Percentiles rank a stretch among this genome's conserved stretches.
Evolutionary conservation across 164 flowering plant species (phyloP).

Genomic region (Vitis vinifera): ASM3070453v1 NC_081823.1:4432501-4433000

Average conservation of each 20-base stretch:
- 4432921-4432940: slow-evolving; percentile 34
- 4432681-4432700: neutral
- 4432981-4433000: slow-evolving; percentile 22
- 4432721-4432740: neutral
- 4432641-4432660: too few relatives aligned
- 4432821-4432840: slow-evolving; percentile 21
- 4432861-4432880: slow-evolving; percentile 30
- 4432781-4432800: too few relatives aligned
- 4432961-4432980: slow-evolving; percentile 7
- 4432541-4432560: too few relatives aligned
- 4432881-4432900: slow-evolving; percentile 26
- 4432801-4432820: too few relatives aligned
- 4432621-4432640: too few relatives aligned
- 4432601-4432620: too few relatives aligned
- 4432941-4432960: slow-evolving; percentile 12
- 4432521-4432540: too few relatives aligned
- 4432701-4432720: neutral
- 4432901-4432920: slow-evolving; percentile 10
- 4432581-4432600: too few relatives aligned
- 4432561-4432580: too few relatives aligned
- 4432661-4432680: neutral
- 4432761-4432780: neutral
- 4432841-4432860: slow-evolving; percentile 33
- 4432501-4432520: too few relatives aligned
- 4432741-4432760: neutral